phyloP scores from a whole-genome alignment of 495 filamentous ascomycete genomes.

The Aspergillus cavernicola region DNA sequence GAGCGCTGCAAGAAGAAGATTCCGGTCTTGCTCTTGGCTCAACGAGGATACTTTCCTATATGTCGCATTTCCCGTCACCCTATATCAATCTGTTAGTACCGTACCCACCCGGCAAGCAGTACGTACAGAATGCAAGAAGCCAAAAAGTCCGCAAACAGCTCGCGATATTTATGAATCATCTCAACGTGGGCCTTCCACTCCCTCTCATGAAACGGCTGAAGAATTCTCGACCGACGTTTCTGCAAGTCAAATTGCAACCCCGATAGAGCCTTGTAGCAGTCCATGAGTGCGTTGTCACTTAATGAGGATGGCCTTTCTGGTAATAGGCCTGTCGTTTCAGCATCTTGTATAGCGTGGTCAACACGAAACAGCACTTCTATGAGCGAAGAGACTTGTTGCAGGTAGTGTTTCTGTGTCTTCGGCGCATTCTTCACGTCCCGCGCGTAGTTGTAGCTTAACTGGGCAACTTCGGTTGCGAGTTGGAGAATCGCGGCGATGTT shows the following conservation, averaged over 20 bases:
- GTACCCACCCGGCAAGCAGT: no score
- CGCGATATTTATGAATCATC: constrained; percentile 1
- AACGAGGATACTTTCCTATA: background rate
- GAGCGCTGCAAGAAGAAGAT: background rate
- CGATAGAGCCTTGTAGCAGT: constrained; percentile 12
- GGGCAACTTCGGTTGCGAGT: constrained; percentile 6
- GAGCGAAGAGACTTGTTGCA: constrained; percentile 14
- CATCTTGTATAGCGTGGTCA: constrained; percentile 8
- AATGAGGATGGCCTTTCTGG: constrained; percentile 8
- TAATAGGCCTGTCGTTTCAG: constrained; percentile 4
- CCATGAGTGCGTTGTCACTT: constrained; percentile 5
- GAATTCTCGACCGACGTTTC: constrained; percentile 9
- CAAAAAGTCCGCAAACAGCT: constrained; percentile 8
- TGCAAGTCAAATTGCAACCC: constrained; percentile 10
- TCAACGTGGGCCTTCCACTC: constrained; percentile 6
- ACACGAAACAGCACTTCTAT: constrained; percentile 14
- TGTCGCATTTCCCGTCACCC: background rate
- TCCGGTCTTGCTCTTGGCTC: background rate
- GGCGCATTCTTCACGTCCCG: constrained; percentile 16
- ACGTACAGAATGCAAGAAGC: constrained; percentile 4
- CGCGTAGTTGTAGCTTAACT: constrained; percentile 17
- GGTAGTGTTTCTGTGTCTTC: constrained; percentile 15
- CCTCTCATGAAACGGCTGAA: constrained; percentile 10
- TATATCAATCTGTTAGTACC: background rate
- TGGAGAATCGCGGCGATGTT: constrained; percentile 6